Conservation (phyloP, 371 early-diverging fungal species). For the Chytridium lagenaria region DNA sequence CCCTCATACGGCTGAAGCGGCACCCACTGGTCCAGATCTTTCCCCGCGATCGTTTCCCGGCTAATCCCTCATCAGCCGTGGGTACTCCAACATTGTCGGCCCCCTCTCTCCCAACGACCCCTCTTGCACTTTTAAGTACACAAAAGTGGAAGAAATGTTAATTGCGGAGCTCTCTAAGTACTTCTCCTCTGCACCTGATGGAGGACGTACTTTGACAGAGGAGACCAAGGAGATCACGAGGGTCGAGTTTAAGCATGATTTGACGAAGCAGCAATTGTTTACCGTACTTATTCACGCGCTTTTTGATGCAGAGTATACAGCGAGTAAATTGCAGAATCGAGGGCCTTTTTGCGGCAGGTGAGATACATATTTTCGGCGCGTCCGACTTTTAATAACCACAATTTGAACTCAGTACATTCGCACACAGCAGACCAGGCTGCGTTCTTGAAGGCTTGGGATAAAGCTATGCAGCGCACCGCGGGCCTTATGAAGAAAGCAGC, state of each 20-base stretch:
- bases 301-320: conserved; percentile 57
- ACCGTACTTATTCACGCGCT: conserved; percentile 65
- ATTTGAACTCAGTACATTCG: conserved; percentile 65
- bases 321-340: conserved; percentile 42
- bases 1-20: too few relatives aligned
- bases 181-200: conserved; percentile 38
- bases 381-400: too few relatives aligned
- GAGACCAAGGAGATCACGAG: conserved; percentile 79
- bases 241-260: conserved; percentile 73
- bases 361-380: conserved; percentile 19
- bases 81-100: too few relatives aligned
- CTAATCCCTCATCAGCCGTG: too few relatives aligned
- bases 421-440: conserved; percentile 64
- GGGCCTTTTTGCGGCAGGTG: conserved; percentile 64
- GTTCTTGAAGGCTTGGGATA: conserved; percentile 71
- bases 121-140: conserved; percentile 19
- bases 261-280: conserved; percentile 71
- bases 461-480: conserved; percentile 60
- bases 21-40: too few relatives aligned
- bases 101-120: conserved; percentile 12
- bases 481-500: conserved; percentile 59
- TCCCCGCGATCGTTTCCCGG: too few relatives aligned
- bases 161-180: conserved; percentile 57
- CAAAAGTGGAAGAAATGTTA: conserved; percentile 55
- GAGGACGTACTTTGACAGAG: conserved; percentile 44